Conservation (phyloP, 495 filamentous ascomycete species). For the Penicillium fimorum region DNA sequence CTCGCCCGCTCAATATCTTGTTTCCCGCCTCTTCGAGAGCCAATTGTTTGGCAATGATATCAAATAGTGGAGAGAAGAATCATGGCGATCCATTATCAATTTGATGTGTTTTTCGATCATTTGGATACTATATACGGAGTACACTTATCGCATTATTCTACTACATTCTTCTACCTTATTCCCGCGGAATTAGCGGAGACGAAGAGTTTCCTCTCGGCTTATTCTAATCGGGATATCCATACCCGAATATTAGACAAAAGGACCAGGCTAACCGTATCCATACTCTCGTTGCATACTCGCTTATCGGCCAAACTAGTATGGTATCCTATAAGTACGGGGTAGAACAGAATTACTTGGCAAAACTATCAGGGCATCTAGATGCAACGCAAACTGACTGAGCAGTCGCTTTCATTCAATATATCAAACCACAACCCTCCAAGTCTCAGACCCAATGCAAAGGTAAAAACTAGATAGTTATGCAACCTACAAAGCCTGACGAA, state of each 20-base stretch:
- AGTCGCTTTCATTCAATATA: not conserved
- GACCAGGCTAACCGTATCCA: not conserved
- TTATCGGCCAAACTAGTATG: not conserved
- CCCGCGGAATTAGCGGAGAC: constrained; percentile 5
- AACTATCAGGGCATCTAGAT: not conserved
- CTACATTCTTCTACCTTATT: not conserved
- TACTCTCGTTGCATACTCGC: not conserved
- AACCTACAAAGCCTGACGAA: constrained; percentile 28
- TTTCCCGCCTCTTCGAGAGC: constrained; percentile 22
- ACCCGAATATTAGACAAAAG: not conserved
- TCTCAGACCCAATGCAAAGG: not conserved
- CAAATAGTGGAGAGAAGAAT: constrained; percentile 23
- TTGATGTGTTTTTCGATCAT: not conserved
- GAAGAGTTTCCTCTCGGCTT: not conserved
- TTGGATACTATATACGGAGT: not conserved
- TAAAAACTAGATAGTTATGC: constrained; percentile 1
- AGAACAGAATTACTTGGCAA: not conserved
- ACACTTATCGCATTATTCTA: not conserved
- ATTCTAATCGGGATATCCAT: constrained; percentile 1
- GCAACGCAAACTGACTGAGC: not conserved
- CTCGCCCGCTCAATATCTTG: constrained; percentile 11
- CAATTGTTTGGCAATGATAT: constrained; percentile 28
- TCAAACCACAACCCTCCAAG: not conserved
- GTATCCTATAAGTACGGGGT: not conserved
- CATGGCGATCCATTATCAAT: not conserved